Conservation (phyloP, 371 early-diverging fungal genomes). For the Actinomortierella ambigua region DNA sequence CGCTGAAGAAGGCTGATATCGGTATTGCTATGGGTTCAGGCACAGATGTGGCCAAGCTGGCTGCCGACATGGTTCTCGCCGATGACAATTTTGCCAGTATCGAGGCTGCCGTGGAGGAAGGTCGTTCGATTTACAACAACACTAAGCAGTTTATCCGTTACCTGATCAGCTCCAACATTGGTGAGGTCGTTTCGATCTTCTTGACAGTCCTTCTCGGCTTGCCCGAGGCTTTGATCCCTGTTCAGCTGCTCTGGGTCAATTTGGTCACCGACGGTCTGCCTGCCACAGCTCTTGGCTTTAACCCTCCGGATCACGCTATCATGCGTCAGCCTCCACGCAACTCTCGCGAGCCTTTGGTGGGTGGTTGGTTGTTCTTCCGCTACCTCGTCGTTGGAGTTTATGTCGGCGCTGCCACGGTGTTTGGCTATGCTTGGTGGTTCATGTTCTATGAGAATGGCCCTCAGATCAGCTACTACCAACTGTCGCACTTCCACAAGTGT, state of each 20-base stretch:
- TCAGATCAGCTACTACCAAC: slow-evolving; percentile 83
- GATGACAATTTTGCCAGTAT: slow-evolving; percentile 98
- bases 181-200: slow-evolving; percentile 89
- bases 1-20: slow-evolving; percentile 96
- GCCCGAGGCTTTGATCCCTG: slow-evolving; percentile 97
- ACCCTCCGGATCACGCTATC: slow-evolving; percentile 93
- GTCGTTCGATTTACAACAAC: slow-evolving; percentile 96
- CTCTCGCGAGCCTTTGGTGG: slow-evolving; percentile 86
- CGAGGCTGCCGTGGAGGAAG: slow-evolving; percentile 95
- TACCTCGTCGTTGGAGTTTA: slow-evolving; percentile 92
- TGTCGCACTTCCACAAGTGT: slow-evolving; percentile 93
- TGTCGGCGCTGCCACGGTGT: slow-evolving; percentile 93
- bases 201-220: slow-evolving; percentile 90
- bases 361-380: slow-evolving; percentile 93
- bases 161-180: slow-evolving; percentile 86
- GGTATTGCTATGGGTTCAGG: slow-evolving; percentile 99
- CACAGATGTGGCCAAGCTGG: slow-evolving; percentile 97
- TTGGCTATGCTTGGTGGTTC: slow-evolving; percentile 99
- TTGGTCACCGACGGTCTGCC: slow-evolving; percentile 98
- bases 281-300: slow-evolving; percentile 97
- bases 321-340: slow-evolving; percentile 93
- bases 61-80: slow-evolving; percentile 96
- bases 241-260: slow-evolving; percentile 98
- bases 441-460: slow-evolving; percentile 89
- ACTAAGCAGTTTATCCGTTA: slow-evolving; percentile 98